Evolutionary conservation across 345 rosid species (phyloP), one percentile per base, ranked within the genome.

Genomic region (Lepidium aucheri): DNA sequence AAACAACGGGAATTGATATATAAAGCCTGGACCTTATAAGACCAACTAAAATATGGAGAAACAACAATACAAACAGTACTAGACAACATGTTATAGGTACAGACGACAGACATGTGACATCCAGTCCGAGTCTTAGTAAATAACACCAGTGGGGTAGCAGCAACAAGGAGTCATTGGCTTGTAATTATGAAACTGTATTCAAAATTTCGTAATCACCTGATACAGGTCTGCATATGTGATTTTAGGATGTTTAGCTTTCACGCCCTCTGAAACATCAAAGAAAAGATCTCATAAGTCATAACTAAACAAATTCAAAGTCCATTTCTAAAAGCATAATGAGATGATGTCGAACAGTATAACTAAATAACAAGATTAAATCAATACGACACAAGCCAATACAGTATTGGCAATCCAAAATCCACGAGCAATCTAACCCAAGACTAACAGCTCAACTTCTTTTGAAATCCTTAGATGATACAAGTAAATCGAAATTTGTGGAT

Each of bases 171-270:
- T 1, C 32, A 28, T 28, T 5, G 32, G 32, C 32, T 28, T 28
- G 56, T 18, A 20, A 42, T 34, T 11, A 55, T n/a, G 8, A 68
- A 5, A 51, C 28, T 1, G 13, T 5, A 53, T 8, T 10, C 6
- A 10, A 15, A 44, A 24, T 17, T 14, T 65, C 12, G 11, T 16
- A 60, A 63, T 75, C 53, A 76, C 79, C 79, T 76, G 79, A 20
- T 39, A 76, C 1, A 76, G 28, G 57, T 93, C 97, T 3, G 97
- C 97, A 47, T 90, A 86, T 0, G 97, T 80, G 63, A 93, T 82
- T 74, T 84, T 93, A 0, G 87, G 91, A 78, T 84, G 81, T 57
- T 86, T 88, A 62, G 83, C 81, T 78, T 88, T 93, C 80, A 93
- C 89, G 22, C 76, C 84, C 78, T 90, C 98, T 93, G 82, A 18